Evolutionary conservation across 768 basidiomycete genomes (phyloP).

Genomic region (Naganishia randhawae): DNA sequence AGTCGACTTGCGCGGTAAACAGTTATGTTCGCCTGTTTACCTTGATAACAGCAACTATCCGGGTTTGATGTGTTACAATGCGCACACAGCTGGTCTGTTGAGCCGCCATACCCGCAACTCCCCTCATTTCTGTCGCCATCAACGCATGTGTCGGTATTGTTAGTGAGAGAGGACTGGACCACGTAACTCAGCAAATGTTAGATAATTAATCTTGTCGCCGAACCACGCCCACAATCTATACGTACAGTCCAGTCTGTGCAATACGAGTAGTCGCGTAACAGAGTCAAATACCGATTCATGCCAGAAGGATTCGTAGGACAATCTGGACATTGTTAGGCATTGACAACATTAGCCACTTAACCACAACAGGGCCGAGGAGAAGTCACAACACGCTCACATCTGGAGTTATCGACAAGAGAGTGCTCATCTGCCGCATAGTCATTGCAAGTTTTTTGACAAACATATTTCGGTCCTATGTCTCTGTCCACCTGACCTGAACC

Average conservation of each 20-base stretch:
- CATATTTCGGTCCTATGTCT: constrained; percentile 40
- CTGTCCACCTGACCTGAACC: constrained; percentile 9
- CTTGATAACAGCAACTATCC: constrained; percentile 42
- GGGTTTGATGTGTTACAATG: constrained; percentile 39
- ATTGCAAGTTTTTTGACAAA: constrained; percentile 47
- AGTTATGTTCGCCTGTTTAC: constrained; percentile 24
- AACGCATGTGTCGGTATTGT: constrained; percentile 43
- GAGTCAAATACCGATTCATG: constrained; percentile 34
- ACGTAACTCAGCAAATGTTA: not conserved
- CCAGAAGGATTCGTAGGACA: constrained; percentile 47
- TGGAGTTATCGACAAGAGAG: constrained; percentile 31
- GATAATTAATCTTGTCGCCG: too few relatives aligned
- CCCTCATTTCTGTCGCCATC: constrained; percentile 39
- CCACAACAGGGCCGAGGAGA: too few relatives aligned
- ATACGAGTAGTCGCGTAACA: constrained; percentile 45
- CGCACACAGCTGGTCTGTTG: constrained; percentile 37
- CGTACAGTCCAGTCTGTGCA: constrained; percentile 45
- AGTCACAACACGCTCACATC: constrained; percentile 18
- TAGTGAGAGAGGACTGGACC: constrained; percentile 28
- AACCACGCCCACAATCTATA: not conserved
- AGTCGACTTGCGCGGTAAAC: not conserved
- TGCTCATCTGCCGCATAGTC: constrained; percentile 43
- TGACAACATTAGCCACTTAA: not conserved
- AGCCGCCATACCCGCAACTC: constrained; percentile 43
- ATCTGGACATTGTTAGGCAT: constrained; percentile 23